Evolutionary conservation across 2,329 filamentous ascomycete species (phyloP).

Genomic region (Stagonosporopsis chrysanthemi): DNA sequence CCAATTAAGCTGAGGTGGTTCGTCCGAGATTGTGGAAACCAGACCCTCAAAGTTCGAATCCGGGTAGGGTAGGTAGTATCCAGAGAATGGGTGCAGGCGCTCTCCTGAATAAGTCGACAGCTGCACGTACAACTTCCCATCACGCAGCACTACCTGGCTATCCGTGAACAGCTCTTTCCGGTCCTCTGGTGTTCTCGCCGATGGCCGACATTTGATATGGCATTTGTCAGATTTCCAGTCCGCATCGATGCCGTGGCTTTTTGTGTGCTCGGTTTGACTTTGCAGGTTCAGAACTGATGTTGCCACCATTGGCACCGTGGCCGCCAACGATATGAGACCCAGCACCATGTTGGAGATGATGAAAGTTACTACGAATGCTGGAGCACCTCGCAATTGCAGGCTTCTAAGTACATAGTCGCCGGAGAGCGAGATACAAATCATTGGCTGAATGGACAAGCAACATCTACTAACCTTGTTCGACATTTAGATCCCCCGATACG

Average conservation of each 20-base stretch:
- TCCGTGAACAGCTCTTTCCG: constrained; percentile 27
- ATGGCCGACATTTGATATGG: constrained; percentile 29
- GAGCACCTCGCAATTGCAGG: neutral
- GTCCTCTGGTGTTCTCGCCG: constrained; percentile 25
- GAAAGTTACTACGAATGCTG: neutral
- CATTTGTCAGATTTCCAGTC: constrained; percentile 34
- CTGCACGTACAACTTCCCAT: constrained; percentile 30
- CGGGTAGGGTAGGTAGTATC: constrained; percentile 58
- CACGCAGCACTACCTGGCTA: constrained; percentile 25
- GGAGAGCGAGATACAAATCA: neutral
- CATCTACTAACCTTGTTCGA: neutral
- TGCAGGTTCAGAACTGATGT: constrained; percentile 31
- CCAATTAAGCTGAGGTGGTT: constrained; percentile 72
- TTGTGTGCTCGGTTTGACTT: constrained; percentile 29
- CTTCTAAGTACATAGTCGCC: neutral
- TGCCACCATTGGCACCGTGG: constrained; percentile 29
- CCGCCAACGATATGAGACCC: constrained; percentile 22
- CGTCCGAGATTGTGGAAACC: constrained; percentile 56
- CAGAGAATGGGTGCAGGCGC: constrained; percentile 54
- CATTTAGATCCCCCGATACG: neutral
- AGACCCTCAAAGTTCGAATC: constrained; percentile 55
- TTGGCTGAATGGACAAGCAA: neutral
- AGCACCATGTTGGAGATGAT: constrained; percentile 6
- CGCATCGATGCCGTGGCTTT: constrained; percentile 22
- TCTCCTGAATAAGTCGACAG: constrained; percentile 29